Evolutionary conservation across 495 filamentous ascomycete species (phyloP).

Genomic region (Choiromyces venosus): DNA sequence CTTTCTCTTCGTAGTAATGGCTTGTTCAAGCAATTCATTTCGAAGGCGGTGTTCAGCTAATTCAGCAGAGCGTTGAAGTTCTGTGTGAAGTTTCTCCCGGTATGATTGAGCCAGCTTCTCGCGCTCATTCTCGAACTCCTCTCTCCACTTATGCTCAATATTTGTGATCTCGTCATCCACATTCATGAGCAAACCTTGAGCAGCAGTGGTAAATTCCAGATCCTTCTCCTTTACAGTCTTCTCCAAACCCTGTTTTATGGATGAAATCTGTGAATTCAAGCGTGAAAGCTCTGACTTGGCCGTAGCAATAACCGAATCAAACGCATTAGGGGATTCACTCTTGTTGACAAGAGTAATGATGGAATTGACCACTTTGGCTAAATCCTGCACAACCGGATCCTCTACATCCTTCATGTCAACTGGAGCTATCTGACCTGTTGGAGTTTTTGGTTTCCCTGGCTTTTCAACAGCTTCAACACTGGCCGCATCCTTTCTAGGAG

Average conservation of each 20-base stretch:
- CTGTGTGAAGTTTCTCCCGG: constrained; percentile 68
- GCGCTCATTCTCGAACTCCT: constrained; percentile 85
- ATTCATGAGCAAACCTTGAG: constrained; percentile 66
- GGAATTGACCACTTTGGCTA: constrained; percentile 93
- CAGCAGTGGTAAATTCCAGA: constrained; percentile 69
- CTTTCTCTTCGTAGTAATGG: constrained; percentile 73
- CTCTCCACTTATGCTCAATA: constrained; percentile 72
- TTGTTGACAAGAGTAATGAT: constrained; percentile 88
- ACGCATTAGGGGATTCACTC: constrained; percentile 66
- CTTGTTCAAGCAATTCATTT: constrained; percentile 87
- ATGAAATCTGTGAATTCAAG: constrained; percentile 66
- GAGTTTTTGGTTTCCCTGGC: constrained; percentile 39
- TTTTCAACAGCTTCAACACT: constrained; percentile 45
- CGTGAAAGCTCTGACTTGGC: constrained; percentile 77
- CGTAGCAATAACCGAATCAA: constrained; percentile 65
- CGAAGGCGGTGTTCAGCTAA: constrained; percentile 71
- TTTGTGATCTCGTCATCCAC: constrained; percentile 64
- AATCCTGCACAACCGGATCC: constrained; percentile 82
- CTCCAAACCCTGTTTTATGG: constrained; percentile 60
- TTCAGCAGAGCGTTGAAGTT: constrained; percentile 66
- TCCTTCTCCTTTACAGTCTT: constrained; percentile 64
- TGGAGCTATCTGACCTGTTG: constrained; percentile 54
- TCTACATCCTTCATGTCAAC: constrained; percentile 65
- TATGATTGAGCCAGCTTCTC: constrained; percentile 68
- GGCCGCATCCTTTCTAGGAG: constrained; percentile 23